Conservation (phyloP, 2,329 filamentous ascomycete species). For the Neofusicoccum ribis region DNA sequence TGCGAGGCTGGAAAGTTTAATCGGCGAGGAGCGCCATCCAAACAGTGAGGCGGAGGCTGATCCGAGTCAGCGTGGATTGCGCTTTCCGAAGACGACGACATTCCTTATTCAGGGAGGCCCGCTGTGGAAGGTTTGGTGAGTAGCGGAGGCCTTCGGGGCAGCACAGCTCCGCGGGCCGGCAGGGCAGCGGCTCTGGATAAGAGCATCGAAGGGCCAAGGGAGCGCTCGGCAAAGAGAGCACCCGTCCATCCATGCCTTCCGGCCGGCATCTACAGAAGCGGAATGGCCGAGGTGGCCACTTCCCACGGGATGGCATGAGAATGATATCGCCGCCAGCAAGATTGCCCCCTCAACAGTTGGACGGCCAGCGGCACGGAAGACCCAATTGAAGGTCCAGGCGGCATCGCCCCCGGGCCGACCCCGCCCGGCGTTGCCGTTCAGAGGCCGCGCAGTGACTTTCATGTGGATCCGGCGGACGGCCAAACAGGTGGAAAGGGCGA, state of each 20-base stretch:
- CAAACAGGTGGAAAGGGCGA: conserved; percentile 10
- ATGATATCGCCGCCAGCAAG: conserved; percentile 27
- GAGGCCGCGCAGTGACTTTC: neutral
- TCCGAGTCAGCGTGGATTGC: neutral
- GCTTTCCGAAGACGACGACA: neutral
- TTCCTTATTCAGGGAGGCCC: neutral
- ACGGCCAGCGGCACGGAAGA: neutral
- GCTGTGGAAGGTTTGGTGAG: neutral
- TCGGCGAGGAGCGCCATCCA: neutral
- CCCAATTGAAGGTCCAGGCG: conserved; percentile 6
- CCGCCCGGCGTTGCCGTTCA: conserved; percentile 3
- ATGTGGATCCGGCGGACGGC: conserved; percentile 7
- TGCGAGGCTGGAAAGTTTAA: conserved; percentile 12
- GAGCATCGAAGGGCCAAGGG: neutral
- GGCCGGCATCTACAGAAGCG: conserved; percentile 35
- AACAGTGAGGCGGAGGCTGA: neutral
- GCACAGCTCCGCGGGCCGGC: neutral
- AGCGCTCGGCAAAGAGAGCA: neutral
- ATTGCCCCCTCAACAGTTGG: neutral
- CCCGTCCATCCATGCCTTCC: conserved; percentile 38
- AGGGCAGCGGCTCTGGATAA: neutral
- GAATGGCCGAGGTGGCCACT: neutral
- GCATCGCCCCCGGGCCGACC: neutral
- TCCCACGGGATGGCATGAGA: conserved; percentile 37
- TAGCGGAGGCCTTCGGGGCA: neutral